Evolutionary conservation across 169 alveolate genomes (phyloP), one percentile per base, ranked within the genome.

Genomic region (Perkinsus olseni): DNA sequence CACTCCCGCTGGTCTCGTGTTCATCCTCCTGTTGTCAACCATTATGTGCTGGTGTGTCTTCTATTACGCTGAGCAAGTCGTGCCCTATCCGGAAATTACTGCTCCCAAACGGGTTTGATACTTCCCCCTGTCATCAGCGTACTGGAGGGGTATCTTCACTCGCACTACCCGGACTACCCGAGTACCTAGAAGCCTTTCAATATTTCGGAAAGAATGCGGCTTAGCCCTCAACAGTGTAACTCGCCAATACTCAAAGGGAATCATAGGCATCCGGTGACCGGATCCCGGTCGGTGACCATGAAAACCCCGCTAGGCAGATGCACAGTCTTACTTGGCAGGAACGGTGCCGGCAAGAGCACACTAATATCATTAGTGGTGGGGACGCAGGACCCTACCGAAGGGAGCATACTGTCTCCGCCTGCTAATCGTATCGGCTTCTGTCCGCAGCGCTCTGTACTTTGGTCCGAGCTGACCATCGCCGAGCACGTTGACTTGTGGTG

Each of bases 371-470:
- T 45, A 17, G 62, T 45, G 62, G 62, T 45, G 6, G 24, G 17
- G 24, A 45, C 62, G 24, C 62, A 45, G 62, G 17, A 17, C 17
- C 62, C 62, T 45, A 10, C 62, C 62, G 6, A 45, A 6, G 62
- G 62, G 24, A 45, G 24, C 6, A 17, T 45, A 6, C 6, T 45
- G 17, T 6, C 62, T 17, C 62, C 62, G 17, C 62, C 62, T 6
- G 24, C 62, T 17, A 17, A 17, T 17, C 62, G 62, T 45, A 6
- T 97, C 90, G 99, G 99, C 24, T 96, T 96, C 17, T 97, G 97
- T 39, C 99, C 98, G 24, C 96, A 97, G 94, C 96, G 96, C 93
- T 98, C 97, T 93, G 94, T 97, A n/a, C 92, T 96, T 20, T 97
- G 97, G 96, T 97, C 95, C 45, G 96, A 96, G 92, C 96, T 97